Evolutionary conservation across 1,139 yeast genomes (phyloP).

Genomic region (Meyerozyma guilliermondii): DNA sequence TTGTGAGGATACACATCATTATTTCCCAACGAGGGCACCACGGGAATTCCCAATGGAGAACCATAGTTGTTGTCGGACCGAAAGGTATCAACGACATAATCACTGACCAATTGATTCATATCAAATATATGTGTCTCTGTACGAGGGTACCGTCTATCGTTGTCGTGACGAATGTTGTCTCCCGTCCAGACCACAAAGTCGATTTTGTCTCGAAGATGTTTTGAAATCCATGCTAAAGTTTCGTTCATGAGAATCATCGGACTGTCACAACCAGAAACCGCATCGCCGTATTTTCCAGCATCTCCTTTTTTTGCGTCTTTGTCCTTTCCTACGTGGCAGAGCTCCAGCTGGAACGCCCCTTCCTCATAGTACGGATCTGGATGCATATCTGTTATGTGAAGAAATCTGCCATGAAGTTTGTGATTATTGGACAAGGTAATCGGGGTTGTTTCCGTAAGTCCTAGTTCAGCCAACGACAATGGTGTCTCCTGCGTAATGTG

Average conservation of each 20-base stretch:
- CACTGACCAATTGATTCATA: constrained; percentile 59
- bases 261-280: constrained; percentile 67
- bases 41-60: constrained; percentile 43
- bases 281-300: constrained; percentile 72
- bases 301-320: constrained; percentile 17
- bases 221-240: constrained; percentile 63
- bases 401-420: constrained; percentile 59
- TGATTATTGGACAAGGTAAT: not conserved
- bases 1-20: constrained; percentile 90
- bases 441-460: not conserved
- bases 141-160: constrained; percentile 69
- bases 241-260: constrained; percentile 57
- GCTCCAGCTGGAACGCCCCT: constrained; percentile 44
- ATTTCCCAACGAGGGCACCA: constrained; percentile 75
- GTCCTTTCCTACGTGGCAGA: constrained; percentile 53
- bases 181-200: constrained; percentile 92
- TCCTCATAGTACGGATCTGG: constrained; percentile 69
- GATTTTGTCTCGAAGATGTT: constrained; percentile 63
- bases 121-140: constrained; percentile 66
- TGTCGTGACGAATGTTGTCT: constrained; percentile 82
- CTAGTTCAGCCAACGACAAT: not conserved
- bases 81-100: constrained; percentile 47
- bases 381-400: constrained; percentile 83
- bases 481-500: not conserved
- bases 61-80: constrained; percentile 33